Conservation (phyloP, 1,139 yeast species). For the Yamadazyma triangularis region DNA sequence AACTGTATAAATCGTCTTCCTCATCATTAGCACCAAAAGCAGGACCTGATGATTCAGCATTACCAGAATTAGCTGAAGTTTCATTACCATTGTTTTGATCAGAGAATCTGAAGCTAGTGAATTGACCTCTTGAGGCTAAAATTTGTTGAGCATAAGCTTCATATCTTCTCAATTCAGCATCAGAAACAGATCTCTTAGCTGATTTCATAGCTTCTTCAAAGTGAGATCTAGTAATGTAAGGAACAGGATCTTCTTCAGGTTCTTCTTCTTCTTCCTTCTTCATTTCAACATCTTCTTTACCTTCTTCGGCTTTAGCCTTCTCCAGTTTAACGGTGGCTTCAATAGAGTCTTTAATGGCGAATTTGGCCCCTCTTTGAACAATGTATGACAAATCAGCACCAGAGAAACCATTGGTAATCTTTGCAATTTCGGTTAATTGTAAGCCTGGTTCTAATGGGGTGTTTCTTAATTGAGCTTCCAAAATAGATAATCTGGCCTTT, state of each 20-base stretch:
- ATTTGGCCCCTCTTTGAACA: slow-evolving; percentile 97
- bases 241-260: slow-evolving; percentile 86
- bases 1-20: slow-evolving; percentile 92
- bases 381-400: slow-evolving; percentile 99
- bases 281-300: slow-evolving; percentile 67
- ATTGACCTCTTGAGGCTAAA: slow-evolving; percentile 92
- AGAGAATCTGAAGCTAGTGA: slow-evolving; percentile 68
- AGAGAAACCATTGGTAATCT: slow-evolving; percentile 91
- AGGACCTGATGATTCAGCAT: slow-evolving; percentile 16
- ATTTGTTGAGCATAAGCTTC: slow-evolving; percentile 98
- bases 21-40: slow-evolving; percentile 73
- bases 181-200: slow-evolving; percentile 95
- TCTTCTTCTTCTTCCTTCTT: slow-evolving; percentile 63
- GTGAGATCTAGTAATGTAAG: slow-evolving; percentile 87
- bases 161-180: slow-evolving; percentile 96
- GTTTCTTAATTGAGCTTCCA: slow-evolving; percentile 94
- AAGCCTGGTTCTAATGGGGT: slow-evolving; percentile 98
- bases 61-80: slow-evolving; percentile 8
- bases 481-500: slow-evolving; percentile 85
- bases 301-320: slow-evolving; percentile 44
- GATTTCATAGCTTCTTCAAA: slow-evolving; percentile 99
- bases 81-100: slow-evolving; percentile 40
- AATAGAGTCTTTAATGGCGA: slow-evolving; percentile 96
- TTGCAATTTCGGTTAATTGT: slow-evolving; percentile 83
- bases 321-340: slow-evolving; percentile 66